Evolutionary conservation across 2,329 filamentous ascomycete genomes (phyloP), one percentile per base, ranked within the genome.

Genomic region (Xylogone sp.): DNA sequence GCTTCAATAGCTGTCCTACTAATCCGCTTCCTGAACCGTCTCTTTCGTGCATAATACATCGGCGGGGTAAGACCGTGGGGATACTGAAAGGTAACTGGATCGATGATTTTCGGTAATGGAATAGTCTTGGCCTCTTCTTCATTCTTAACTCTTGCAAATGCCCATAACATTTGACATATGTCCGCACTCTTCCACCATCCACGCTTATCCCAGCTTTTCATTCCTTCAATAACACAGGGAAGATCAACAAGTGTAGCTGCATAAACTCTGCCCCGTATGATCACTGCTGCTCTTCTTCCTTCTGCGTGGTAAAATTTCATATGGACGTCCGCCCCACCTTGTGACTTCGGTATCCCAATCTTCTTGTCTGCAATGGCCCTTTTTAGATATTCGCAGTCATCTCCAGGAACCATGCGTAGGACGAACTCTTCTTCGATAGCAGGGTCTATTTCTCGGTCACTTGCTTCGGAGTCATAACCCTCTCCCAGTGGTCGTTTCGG

Each of bases 401-500:
- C 83, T 0, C 91, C 92, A 0, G 91, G 89, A 50, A 84, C 69
- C 88, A 97, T 96, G 53, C 94, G 88, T 55, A 99, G 70, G 8
- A 99, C 78, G 59, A 97, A 90, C 57, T 95, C 87, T 63, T 93
- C 88, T 69, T 97, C 93, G 54, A 96, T 89, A 1, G 87, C 80
- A 0, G 94, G 94, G 63, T 99, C 94, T 9, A 75, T 71, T 68
- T 99, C 94, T 13, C 86, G 83, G 65, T 97, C 94, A 50, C 91
- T 94, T 12, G 92, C 90, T 69, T 97, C 94, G 2, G 92, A 97
- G 67, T 99, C 94, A 70, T 97, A 99, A 7, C 93, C 94, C 51
- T 96, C 90, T 48, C 94, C 94, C 1, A 83, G 81, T 4, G 84
- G 84, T 56, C 89, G 81, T 27, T 80, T 75, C 6, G 88, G 86